Base-by-base conservation (phyloP, 306 rosid genomes). In the Prunus kanzakura region DNA sequence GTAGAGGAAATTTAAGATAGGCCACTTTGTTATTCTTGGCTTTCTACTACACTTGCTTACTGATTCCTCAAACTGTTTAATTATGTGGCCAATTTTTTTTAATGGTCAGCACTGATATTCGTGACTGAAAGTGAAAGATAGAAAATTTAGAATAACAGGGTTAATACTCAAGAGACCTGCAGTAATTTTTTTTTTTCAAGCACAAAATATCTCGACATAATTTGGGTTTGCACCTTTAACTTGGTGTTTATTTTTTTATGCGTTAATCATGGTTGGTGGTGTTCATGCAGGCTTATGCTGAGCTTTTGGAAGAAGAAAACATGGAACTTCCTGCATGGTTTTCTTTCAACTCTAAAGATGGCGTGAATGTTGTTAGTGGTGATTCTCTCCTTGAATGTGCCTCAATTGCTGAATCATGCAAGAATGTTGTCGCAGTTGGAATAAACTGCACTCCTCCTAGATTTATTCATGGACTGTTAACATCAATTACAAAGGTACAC, bases 401-500 rank as follows among this genome's bases (percentile, higher is more conserved):
- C 75, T 75, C 90, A 43, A 67, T 95, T 71, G 99, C 93, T 69
- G 93, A 95, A 75, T 89, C 91, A n/a, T 88, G 89, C 85, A 67
- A 68, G 74, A 87, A 81, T 43, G 90, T 92, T 6, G 90, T 79
- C 43, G 97, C 99, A 18, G 88, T 88, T 63, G 98, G 98, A 71
- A 92, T 92, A 82, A 95, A 95, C 85, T 95, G 99, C 60, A 95
- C 98, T 35, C 87, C 98, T 82, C 98, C 99, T 25, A 88, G 99
- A 83, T 89, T 75, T 81, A 91, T 95, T 79, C 97, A 87, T 72
- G 98, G 97, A 72, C 82, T 92, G 79, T 80, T 95, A 79, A 84
- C 88, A 30, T 83, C 86, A 57, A 88, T 95, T 51, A 68, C 9
- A 43, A 79, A 84, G 93, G 99, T 92, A 60, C 12, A 38, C n/a